These are phyloP conservation scores for Oxytropis ochrocephala DNA, from an alignment of 306 rosid genomes.

Conservation along the genomic window DNA sequence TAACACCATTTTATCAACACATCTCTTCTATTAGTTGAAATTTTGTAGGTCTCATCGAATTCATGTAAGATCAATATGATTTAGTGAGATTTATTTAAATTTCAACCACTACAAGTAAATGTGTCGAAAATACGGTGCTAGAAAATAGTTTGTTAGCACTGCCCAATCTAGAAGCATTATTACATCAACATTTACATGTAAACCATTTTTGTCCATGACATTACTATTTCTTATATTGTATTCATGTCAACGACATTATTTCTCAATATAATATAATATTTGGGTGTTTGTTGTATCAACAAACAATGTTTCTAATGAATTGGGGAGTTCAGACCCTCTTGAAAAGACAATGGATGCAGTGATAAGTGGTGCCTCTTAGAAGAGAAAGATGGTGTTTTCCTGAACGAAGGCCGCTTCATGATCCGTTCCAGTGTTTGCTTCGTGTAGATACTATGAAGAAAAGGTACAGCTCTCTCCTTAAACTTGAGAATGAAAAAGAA, in stretches of 20 bases:
- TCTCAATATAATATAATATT: neutral
- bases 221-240: neutral
- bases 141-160: no score
- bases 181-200: no score
- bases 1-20: no score
- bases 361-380: slow-evolving; percentile 65
- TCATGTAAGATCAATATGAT: no score
- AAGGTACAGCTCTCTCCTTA: slow-evolving; percentile 58
- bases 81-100: no score
- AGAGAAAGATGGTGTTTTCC: slow-evolving; percentile 55
- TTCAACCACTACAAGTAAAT: no score
- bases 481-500: slow-evolving; percentile 65
- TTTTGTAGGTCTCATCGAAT: no score
- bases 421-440: slow-evolving; percentile 51
- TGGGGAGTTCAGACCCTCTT: slow-evolving; percentile 84
- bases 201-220: neutral
- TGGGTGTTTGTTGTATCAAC: neutral
- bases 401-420: slow-evolving; percentile 71
- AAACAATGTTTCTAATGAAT: slow-evolving; percentile 31
- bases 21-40: no score
- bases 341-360: slow-evolving; percentile 61
- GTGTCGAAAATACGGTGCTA: no score
- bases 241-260: neutral
- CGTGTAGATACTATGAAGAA: slow-evolving; percentile 36
- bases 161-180: no score